These are phyloP conservation scores for Phylloporus sp. DNA, from an alignment of 768 basidiomycete species.

Conservation along the genomic window DNA sequence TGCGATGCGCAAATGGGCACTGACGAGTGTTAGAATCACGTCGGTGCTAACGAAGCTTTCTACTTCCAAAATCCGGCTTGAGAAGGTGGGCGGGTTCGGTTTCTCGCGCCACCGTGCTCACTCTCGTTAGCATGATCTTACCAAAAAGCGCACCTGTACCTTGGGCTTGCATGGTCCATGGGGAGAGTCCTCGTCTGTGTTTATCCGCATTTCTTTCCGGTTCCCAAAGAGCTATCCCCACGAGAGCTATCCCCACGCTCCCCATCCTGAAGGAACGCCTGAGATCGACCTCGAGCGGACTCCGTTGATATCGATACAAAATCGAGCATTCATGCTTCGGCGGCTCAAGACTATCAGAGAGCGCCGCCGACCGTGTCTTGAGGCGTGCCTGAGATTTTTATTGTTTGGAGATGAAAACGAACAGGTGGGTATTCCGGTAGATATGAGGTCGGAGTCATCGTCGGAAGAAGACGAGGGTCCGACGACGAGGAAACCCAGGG, in stretches of 20 bases:
- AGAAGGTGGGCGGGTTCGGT: slow-evolving; percentile 55
- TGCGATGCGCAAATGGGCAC: neutral
- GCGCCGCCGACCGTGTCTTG: slow-evolving; percentile 74
- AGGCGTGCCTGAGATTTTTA: slow-evolving; percentile 77
- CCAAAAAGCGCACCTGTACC: slow-evolving; percentile 74
- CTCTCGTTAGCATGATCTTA: slow-evolving; percentile 51
- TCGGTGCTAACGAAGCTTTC: slow-evolving; percentile 63
- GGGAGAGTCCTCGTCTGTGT: slow-evolving; percentile 81
- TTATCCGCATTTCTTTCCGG: slow-evolving; percentile 82
- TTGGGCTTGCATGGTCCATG: slow-evolving; percentile 86
- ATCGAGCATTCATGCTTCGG: slow-evolving; percentile 73
- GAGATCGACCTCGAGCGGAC: slow-evolving; percentile 79
- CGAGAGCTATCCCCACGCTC: slow-evolving; percentile 64
- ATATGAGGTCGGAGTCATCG: slow-evolving; percentile 56
- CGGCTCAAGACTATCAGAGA: slow-evolving; percentile 70
- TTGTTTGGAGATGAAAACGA: slow-evolving; percentile 64
- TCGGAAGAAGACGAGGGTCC: slow-evolving; percentile 61
- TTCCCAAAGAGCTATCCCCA: slow-evolving; percentile 84
- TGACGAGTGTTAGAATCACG: slow-evolving; percentile 50
- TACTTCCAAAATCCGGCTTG: slow-evolving; percentile 72
- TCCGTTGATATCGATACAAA: slow-evolving; percentile 71
- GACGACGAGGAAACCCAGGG: slow-evolving; percentile 38
- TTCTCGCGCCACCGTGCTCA: slow-evolving; percentile 5
- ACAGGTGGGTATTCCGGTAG: slow-evolving; percentile 33
- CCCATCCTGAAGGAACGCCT: slow-evolving; percentile 61